Conservation (phyloP, 305 asterid species). For the Solanum hybrid region DNA sequence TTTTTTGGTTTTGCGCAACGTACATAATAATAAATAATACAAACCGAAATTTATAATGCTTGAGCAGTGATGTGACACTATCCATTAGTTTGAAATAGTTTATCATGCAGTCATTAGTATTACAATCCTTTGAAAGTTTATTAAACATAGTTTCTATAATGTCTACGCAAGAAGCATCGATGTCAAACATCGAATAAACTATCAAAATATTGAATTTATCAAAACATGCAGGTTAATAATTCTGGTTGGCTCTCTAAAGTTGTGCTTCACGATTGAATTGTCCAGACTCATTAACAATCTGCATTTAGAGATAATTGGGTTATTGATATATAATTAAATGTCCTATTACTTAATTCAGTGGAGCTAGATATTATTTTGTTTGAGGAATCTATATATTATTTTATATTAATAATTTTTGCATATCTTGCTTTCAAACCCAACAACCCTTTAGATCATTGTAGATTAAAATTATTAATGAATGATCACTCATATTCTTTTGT, state of each 20-base stretch:
- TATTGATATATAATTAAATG: background rate
- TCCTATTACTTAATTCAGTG: background rate
- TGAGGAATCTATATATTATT: background rate
- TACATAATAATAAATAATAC: background rate
- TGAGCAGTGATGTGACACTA: background rate
- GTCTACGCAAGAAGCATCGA: background rate
- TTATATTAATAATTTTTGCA: background rate
- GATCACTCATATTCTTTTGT: background rate
- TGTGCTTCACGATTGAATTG: background rate
- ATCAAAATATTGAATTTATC: background rate
- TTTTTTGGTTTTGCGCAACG: background rate
- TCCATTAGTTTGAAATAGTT: too few relatives aligned
- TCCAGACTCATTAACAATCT: background rate
- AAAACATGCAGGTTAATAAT: background rate
- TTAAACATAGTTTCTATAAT: background rate
- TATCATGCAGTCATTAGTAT: background rate
- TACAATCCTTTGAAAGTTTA: background rate
- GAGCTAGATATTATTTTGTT: background rate
- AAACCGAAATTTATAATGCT: background rate
- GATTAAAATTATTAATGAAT: background rate
- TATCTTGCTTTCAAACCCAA: background rate
- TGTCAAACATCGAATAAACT: background rate
- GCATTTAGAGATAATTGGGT: background rate
- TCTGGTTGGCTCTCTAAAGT: background rate
- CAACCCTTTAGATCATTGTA: background rate